Conservation (phyloP, 2,329 filamentous ascomycete genomes). For the Aspergillus glaucus region DNA sequence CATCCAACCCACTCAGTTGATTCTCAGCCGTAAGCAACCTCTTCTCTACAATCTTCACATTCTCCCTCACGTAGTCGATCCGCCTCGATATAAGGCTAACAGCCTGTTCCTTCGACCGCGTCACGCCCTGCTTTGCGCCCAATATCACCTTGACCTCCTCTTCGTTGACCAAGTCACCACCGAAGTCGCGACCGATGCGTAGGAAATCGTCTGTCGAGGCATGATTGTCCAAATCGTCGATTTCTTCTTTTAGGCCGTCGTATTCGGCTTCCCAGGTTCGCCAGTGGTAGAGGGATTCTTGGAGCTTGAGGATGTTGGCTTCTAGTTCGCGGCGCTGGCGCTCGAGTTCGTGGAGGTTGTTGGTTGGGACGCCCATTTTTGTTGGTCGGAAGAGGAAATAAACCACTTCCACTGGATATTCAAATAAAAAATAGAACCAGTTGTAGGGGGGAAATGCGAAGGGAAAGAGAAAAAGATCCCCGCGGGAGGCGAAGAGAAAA, state of each 20-base stretch:
- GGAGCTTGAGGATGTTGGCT: conserved; percentile 65
- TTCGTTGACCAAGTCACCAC: conserved; percentile 38
- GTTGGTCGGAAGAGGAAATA: neutral
- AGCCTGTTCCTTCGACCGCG: conserved; percentile 57
- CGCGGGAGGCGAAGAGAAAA: conserved; percentile 12
- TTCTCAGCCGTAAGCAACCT: conserved; percentile 61
- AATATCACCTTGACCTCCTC: conserved; percentile 53
- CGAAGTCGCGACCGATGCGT: conserved; percentile 38
- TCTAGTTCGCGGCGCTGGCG: conserved; percentile 69
- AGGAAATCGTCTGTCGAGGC: conserved; percentile 51
- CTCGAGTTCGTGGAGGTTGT: conserved; percentile 63
- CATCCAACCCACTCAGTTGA: conserved; percentile 59
- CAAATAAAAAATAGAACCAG: neutral
- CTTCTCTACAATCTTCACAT: conserved; percentile 67
- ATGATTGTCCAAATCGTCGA: conserved; percentile 51
- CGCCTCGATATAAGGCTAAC: conserved; percentile 63
- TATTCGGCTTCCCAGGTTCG: conserved; percentile 88
- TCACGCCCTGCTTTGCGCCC: conserved; percentile 36
- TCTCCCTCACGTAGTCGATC: conserved; percentile 83
- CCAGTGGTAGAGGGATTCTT: conserved; percentile 77
- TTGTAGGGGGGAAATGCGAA: neutral
- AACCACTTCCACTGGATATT: neutral
- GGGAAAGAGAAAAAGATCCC: conserved; percentile 5
- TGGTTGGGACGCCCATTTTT: conserved; percentile 32
- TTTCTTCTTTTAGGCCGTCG: conserved; percentile 77